Base-by-base conservation (phyloP, 2,329 filamentous ascomycete species). In the Sordariomycetes sp. region DNA sequence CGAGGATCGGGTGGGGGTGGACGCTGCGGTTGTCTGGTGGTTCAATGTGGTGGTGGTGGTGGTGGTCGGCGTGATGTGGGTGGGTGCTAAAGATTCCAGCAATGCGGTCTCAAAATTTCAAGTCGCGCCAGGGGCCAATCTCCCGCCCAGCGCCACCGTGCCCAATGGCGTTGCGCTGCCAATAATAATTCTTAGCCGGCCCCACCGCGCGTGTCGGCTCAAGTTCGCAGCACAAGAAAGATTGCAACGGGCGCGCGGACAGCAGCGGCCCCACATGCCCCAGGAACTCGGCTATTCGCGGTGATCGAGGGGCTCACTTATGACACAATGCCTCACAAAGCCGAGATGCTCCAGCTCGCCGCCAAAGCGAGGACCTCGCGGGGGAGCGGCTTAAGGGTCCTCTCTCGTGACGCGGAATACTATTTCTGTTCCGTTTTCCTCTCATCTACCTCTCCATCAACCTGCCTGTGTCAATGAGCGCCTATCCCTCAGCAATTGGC, bases 221-320 rank as follows among this genome's bases (percentile, higher is more conserved):
- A 57, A 57, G n/a, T n/a, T n/a, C n/a, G n/a, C n/a, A n/a, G n/a
- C n/a, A n/a, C n/a, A n/a, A n/a, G n/a, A n/a, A n/a, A n/a, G n/a
- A n/a, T n/a, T n/a, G n/a, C n/a, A n/a, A n/a, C n/a, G n/a, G n/a
- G 55, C 11, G 24, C 14, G 25, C 25, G 20, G 40, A 25, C 40
- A 55, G 28, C 37, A 34, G 34, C 22, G 37, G 22, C 25, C 55
- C 55, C 25, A 35, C 28, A 18, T 34, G 32, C 35, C 43, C 54
- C 54, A 55, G 35, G 24, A 28, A 24, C 63, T 71, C 71, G 71
- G 71, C 66, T 73, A 73, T 71, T 66, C 68, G 65, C 71, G 71
- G 71, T 62, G 65, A 53, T 20, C n/a, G 11, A 53, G 57, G 54
- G 61, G 60, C 59, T 61, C 61, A 62, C 62, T 64, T 66, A 63